Conservation (phyloP, 352 stramenopile genomes). For the Phytophthora crassamura region DNA sequence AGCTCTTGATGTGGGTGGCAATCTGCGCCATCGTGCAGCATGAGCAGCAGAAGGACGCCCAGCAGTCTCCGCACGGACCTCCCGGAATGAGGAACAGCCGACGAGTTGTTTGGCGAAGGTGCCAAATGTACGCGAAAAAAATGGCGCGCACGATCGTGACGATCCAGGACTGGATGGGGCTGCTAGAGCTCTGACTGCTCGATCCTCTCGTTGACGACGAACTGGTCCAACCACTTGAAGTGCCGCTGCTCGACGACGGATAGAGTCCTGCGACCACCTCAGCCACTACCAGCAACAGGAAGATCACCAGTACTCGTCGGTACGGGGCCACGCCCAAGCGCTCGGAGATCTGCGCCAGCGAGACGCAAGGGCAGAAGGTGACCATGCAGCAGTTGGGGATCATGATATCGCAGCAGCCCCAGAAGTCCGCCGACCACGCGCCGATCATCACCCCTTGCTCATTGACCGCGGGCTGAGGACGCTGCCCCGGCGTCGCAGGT, state of each 20-base stretch:
- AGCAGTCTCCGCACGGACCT: constrained; percentile 33
- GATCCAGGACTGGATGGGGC: constrained; percentile 31
- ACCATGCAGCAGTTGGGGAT: constrained; percentile 59
- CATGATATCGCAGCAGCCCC: constrained; percentile 44
- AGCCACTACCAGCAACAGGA: constrained; percentile 36
- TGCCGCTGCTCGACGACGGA: constrained; percentile 1
- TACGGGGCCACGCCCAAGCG: constrained; percentile 46
- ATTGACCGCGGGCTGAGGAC: neutral
- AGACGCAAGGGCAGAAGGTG: constrained; percentile 59
- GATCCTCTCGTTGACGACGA: neutral
- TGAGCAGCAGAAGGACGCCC: constrained; percentile 37
- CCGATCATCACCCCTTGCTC: constrained; percentile 31
- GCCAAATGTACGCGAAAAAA: constrained; percentile 41
- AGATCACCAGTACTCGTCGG: constrained; percentile 34
- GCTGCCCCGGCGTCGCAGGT: neutral
- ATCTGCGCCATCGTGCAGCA: constrained; percentile 56
- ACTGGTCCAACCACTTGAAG: constrained; percentile 3
- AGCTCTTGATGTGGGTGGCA: constrained; percentile 58
- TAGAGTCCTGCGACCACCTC: constrained; percentile 37
- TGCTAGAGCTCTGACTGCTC: constrained; percentile 10
- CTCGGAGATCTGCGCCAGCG: constrained; percentile 51
- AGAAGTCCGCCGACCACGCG: constrained; percentile 45
- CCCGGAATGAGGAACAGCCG: constrained; percentile 36
- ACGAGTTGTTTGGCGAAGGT: constrained; percentile 52
- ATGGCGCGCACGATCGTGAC: constrained; percentile 32